phyloP scores from a whole-genome alignment of 176 grass and related monocot species.

The Saccharum officinarum region DNA sequence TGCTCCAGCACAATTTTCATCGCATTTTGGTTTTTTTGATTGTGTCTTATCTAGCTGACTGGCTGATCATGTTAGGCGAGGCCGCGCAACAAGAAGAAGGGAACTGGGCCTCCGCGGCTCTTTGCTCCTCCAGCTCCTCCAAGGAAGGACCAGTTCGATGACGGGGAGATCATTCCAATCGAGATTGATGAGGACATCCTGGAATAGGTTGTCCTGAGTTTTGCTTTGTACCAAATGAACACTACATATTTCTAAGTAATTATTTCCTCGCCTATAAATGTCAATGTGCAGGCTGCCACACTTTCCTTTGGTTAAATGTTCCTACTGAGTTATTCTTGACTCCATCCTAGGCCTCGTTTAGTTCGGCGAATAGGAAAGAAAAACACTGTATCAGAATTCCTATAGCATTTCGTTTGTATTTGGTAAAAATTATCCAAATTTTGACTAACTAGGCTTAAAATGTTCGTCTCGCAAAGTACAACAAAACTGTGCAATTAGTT shows the following conservation, averaged over 20 bases:
- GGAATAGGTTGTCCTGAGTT: constrained; percentile 43
- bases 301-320: neutral
- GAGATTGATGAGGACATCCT: constrained; percentile 73
- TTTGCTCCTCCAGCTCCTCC: constrained; percentile 54
- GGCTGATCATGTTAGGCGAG: constrained; percentile 37
- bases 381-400: too few species aligned
- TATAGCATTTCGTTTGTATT: too few species aligned
- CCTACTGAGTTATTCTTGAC: neutral
- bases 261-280: neutral
- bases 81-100: constrained; percentile 70
- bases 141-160: constrained; percentile 69
- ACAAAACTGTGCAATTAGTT: too few species aligned
- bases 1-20: neutral
- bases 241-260: constrained; percentile 22
- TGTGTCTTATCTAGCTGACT: constrained; percentile 11
- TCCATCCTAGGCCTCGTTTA: too few species aligned
- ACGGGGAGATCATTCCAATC: constrained; percentile 54
- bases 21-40: neutral
- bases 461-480: too few species aligned
- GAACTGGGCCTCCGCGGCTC: constrained; percentile 56
- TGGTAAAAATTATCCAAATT: too few species aligned
- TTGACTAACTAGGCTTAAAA: too few species aligned
- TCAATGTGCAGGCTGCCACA: neutral
- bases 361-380: too few species aligned
- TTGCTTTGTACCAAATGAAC: constrained; percentile 8